Evolutionary conservation across 805 yeast species (phyloP).

Genomic region (Ogataea paradorogensis): DNA sequence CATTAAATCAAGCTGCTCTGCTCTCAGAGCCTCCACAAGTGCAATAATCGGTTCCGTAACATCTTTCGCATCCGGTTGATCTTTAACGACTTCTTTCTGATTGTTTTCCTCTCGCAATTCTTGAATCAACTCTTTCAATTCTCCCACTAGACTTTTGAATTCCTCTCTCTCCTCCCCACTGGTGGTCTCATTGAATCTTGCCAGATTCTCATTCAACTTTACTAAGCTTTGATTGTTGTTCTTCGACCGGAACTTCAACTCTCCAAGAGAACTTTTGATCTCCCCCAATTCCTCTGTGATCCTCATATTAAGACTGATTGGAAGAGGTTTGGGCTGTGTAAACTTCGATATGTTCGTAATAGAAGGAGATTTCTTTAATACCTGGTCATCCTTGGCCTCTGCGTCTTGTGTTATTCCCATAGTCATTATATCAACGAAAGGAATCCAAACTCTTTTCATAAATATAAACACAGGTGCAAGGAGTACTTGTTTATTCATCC

Average conservation of each 20-base stretch:
- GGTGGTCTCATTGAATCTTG: constrained; percentile 16
- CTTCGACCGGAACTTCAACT: constrained; percentile 21
- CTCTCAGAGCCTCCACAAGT: background rate
- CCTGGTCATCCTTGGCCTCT: constrained; percentile 3
- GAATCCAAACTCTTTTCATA: constrained; percentile 12
- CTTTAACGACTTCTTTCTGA: background rate
- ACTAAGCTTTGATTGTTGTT: constrained; percentile 20
- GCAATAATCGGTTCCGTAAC: background rate
- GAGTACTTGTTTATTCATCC: constrained; percentile 1
- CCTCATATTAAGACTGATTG: constrained; percentile 21
- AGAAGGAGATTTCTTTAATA: constrained; percentile 22
- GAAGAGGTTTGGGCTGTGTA: constrained; percentile 24
- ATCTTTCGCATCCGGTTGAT: no score
- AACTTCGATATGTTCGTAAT: constrained; percentile 20
- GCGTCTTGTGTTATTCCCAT: constrained; percentile 5
- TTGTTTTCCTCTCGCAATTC: background rate
- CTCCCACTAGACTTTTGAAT: background rate
- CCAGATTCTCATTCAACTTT: constrained; percentile 22
- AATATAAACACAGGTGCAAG: constrained; percentile 12
- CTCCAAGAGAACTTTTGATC: constrained; percentile 16
- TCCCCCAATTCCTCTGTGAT: constrained; percentile 21
- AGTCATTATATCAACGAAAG: constrained; percentile 9
- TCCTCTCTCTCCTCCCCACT: constrained; percentile 3
- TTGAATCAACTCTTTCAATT: background rate
- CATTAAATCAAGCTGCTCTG: constrained; percentile 1